Evolutionary conservation across 2,329 filamentous ascomycete genomes (phyloP), one percentile per base, ranked within the genome.

Genomic region (Hortaea sp.): DNA sequence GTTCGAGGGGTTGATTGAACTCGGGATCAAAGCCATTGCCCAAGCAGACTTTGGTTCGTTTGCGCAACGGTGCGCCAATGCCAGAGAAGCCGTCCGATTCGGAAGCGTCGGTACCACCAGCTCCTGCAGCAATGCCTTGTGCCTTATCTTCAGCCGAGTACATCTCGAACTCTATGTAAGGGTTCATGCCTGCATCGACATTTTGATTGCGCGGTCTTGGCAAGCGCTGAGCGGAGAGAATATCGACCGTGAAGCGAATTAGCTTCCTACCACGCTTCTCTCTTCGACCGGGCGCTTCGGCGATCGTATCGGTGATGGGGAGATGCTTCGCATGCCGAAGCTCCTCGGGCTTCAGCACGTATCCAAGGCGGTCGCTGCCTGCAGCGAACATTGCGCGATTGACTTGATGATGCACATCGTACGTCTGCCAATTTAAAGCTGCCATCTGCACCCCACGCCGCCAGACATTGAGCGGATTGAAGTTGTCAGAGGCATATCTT

Each of bases 361-460:
- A 98, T 39, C 92, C 92, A 2, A 85, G 86, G 46, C 81, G 79
- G 67, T 95, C 92, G 9, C 78, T 82, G 39, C 88, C 87, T 48
- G 87, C 86, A 41, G 88, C 85, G 63, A 95, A 98, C 92, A 98
- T 97, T 60, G 92, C 92, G 56, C 92, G 85, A 63, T 97, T 97
- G 65, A 97, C 77, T 63, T 97, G 90, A 78, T 95, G 92, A 40
- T 89, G 88, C 12, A 94, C 75, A 62, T 97, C 92, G 60, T 94
- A 95, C 0, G 89, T 97, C 68, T 98, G 92, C 90, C 92, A 97
- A 68, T 98, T 98, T 52, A 97, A 74, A 0, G 92, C 92, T 10
- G 85, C 88, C 90, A 98, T 97, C 67, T 98, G 92, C 12, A 95
- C 92, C 30, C 92, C 92, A 39, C 88, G 82, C 43, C 90, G 82